Base-by-base conservation (phyloP, 2,329 filamentous ascomycete species). In the Fusarium veterinarium region DNA sequence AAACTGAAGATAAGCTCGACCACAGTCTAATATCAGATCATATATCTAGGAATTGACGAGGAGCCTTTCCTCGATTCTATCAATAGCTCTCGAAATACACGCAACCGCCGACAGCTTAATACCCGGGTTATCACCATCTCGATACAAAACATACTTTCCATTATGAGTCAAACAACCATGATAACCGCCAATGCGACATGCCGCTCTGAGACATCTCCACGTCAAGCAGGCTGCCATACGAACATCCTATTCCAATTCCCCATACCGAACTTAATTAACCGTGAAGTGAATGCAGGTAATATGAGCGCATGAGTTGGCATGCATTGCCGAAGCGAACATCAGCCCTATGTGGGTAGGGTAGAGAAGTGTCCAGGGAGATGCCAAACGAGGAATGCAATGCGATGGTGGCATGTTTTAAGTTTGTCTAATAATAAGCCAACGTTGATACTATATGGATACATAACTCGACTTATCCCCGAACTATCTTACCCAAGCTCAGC, bases 191-290 rank as follows among this genome's bases (percentile, higher is more conserved):
- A 48, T 48, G 28, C 44, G 33, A 64, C 61, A 66, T 67, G 17
- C 25, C 44, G 37, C 49, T 25, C 65, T 51, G 51, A 58, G 58
- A 69, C 49, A 52, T 63, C 52, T 46, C n/a, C 19, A 58, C 65
- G 65, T 65, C 66, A 69, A 69, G 66, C 66, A 69, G 66, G 66
- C 66, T 69, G 35, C 66, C 60, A 45, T 33, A 37, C 37, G 38
- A 44, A 51, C 40, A 64, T 40, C 19, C 30, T 67, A 42, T 49
- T 49, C 25, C n/a, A 37, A 16, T 41, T 19, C 40, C 38, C 30
- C 28, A 46, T 49, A 25, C 17, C 19, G 42, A 41, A 44, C n/a
- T 11, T 19, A 12, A 23, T 38, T 17, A 25, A 33, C 45, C 38
- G 35, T 45, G 37, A 41, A 42, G 45, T 40, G 30, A 51, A 57